Conservation (phyloP, 2,329 filamentous ascomycete species). For the Geosmithia flava region DNA sequence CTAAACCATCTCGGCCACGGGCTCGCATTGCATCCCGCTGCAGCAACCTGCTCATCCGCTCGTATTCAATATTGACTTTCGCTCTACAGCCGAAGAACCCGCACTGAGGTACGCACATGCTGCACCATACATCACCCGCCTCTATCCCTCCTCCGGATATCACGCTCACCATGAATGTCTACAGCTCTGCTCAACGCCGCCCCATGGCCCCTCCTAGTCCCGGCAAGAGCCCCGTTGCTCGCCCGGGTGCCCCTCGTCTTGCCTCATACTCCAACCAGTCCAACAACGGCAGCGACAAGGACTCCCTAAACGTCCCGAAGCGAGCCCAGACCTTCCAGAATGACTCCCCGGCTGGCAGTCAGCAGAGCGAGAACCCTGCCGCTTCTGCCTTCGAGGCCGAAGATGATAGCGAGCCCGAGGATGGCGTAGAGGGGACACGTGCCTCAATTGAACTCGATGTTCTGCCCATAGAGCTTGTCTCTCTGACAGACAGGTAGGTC, state of each 20-base stretch:
- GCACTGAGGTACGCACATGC: background rate
- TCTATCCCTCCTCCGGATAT: background rate
- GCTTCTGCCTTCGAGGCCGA: constrained; percentile 35
- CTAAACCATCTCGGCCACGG: background rate
- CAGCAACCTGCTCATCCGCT: background rate
- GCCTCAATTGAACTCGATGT: constrained; percentile 68
- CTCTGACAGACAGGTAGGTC: constrained; percentile 69
- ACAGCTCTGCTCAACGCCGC: constrained; percentile 11
- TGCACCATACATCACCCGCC: background rate
- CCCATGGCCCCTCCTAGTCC: constrained; percentile 20
- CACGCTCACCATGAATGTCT: constrained; percentile 14
- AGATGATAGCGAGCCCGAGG: constrained; percentile 27
- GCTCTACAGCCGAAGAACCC: background rate
- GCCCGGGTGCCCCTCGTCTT: constrained; percentile 15
- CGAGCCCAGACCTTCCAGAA: constrained; percentile 34
- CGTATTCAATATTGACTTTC: background rate
- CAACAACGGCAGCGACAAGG: constrained; percentile 13
- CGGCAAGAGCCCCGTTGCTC: constrained; percentile 14
- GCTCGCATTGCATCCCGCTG: background rate
- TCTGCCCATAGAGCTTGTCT: constrained; percentile 86
- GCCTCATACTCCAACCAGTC: constrained; percentile 15
- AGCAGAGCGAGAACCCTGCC: constrained; percentile 13
- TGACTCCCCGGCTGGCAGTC: constrained; percentile 12
- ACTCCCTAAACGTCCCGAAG: constrained; percentile 22
- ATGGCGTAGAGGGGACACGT: constrained; percentile 31